Conservation (phyloP, 164 flowering plant genomes). For the Chimonanthus praecox region DNA sequence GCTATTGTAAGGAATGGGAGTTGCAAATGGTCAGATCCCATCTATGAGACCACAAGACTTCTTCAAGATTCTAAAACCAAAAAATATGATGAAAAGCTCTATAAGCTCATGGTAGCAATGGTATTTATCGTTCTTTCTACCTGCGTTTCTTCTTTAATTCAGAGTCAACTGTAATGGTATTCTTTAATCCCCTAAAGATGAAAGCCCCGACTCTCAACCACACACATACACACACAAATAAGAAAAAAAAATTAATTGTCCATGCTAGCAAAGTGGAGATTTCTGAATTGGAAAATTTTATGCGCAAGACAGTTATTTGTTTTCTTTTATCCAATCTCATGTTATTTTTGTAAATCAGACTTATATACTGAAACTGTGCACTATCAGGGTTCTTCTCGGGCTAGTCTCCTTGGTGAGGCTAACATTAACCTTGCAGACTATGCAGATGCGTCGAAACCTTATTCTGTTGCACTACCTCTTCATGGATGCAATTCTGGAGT, state of each 20-base stretch:
- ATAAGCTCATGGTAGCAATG: conserved; percentile 83
- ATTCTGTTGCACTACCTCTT: conserved; percentile 59
- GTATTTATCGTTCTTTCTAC: conserved; percentile 31
- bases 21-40: conserved; percentile 98
- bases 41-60: conserved; percentile 96
- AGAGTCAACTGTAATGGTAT: neutral
- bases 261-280: neutral
- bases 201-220: too few relatives aligned
- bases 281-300: too few relatives aligned
- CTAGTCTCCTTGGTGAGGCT: conserved; percentile 88
- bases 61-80: conserved; percentile 77
- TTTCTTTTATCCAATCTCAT: neutral
- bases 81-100: conserved; percentile 78
- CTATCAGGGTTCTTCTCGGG: conserved; percentile 82
- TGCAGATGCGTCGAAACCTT: conserved; percentile 81
- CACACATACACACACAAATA: too few relatives aligned
- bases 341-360: neutral
- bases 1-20: conserved; percentile 88
- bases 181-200: too few relatives aligned
- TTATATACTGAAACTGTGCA: conserved; percentile 5
- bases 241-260: neutral
- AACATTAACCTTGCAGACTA: conserved; percentile 85
- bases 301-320: neutral
- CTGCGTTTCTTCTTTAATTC: neutral
- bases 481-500: conserved; percentile 74